Evolutionary conservation across 2,329 filamentous ascomycete species (phyloP).

Genomic region (Pseudohalonectria lignicola): DNA sequence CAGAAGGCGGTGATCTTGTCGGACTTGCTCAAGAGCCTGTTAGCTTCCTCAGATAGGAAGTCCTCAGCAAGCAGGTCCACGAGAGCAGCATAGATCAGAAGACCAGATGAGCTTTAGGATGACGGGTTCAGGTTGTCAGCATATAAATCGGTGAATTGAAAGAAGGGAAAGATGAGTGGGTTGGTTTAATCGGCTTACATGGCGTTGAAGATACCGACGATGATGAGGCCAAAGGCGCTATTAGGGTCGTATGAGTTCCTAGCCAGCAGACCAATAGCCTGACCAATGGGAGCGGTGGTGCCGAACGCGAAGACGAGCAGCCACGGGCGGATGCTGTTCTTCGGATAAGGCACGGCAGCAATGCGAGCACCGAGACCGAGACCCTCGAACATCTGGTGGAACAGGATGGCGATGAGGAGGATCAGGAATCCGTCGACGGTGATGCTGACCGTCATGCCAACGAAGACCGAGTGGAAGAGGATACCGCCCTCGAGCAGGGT

Average conservation of each 20-base stretch:
- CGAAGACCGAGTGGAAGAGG: conserved; percentile 68
- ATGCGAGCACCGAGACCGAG: conserved; percentile 62
- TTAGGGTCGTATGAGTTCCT: conserved; percentile 50
- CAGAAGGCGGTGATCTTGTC: conserved; percentile 42
- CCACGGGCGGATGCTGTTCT: conserved; percentile 47
- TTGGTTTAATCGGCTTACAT: conserved; percentile 30
- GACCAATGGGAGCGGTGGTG: conserved; percentile 52
- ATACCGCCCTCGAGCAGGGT: conserved; percentile 68
- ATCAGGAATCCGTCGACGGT: conserved; percentile 57
- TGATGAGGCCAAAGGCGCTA: conserved; percentile 51
- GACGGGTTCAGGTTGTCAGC: conserved; percentile 3
- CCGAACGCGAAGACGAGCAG: conserved; percentile 51
- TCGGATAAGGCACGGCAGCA: conserved; percentile 51
- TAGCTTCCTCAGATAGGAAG: conserved; percentile 49
- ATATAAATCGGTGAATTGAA: conserved; percentile 1
- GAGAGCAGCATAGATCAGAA: conserved; percentile 50
- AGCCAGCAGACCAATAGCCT: conserved; percentile 49
- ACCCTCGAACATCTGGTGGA: conserved; percentile 61
- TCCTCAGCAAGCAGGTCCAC: conserved; percentile 55
- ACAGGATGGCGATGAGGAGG: conserved; percentile 57
- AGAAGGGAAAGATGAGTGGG: conserved; percentile 2
- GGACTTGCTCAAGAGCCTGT: conserved; percentile 35
- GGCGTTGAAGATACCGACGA: conserved; percentile 55
- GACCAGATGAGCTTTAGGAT: conserved; percentile 39
- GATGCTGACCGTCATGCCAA: conserved; percentile 62